Evolutionary conservation across 2,329 filamentous ascomycete species (phyloP).

Genomic region (Beauveria brongniartii): DNA sequence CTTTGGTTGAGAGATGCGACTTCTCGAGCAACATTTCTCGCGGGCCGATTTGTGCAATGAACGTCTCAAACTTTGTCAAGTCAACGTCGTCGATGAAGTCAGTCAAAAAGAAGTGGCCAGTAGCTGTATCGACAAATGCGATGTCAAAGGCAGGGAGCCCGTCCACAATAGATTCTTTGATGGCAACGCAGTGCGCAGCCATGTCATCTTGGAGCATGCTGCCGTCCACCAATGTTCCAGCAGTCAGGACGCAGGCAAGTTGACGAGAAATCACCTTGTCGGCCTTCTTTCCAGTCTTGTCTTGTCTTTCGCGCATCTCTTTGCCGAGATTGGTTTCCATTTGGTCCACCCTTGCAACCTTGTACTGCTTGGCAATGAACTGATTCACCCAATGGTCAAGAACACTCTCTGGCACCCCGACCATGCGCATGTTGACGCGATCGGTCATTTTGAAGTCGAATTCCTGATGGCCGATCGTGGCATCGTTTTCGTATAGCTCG

Average conservation of each 20-base stretch:
- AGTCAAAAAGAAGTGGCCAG: slow-evolving; percentile 88
- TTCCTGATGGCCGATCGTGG: slow-evolving; percentile 88
- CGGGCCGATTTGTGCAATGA: slow-evolving; percentile 85
- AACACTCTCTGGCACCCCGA: slow-evolving; percentile 90
- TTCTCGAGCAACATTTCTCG: slow-evolving; percentile 88
- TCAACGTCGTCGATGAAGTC: slow-evolving; percentile 88
- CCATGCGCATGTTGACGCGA: slow-evolving; percentile 99
- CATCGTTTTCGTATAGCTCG: slow-evolving; percentile 95
- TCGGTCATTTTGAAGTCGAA: slow-evolving; percentile 98
- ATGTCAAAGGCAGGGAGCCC: slow-evolving; percentile 80
- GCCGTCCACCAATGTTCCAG: slow-evolving; percentile 87
- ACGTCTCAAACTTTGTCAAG: slow-evolving; percentile 93
- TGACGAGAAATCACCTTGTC: slow-evolving; percentile 93
- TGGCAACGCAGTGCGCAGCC: slow-evolving; percentile 90
- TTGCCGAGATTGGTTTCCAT: slow-evolving; percentile 93
- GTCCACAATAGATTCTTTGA: slow-evolving; percentile 73
- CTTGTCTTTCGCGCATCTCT: slow-evolving; percentile 93
- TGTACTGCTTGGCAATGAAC: slow-evolving; percentile 96
- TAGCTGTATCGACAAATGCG: slow-evolving; percentile 90
- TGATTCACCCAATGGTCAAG: slow-evolving; percentile 97
- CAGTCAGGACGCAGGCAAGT: slow-evolving; percentile 81
- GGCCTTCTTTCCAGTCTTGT: slow-evolving; percentile 57
- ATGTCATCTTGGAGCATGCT: slow-evolving; percentile 98
- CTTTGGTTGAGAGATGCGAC: slow-evolving; percentile 76
- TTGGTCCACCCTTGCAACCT: slow-evolving; percentile 93